phyloP scores from a whole-genome alignment of 495 filamentous ascomycete genomes.

The Antarctomyces pellizariae region DNA sequence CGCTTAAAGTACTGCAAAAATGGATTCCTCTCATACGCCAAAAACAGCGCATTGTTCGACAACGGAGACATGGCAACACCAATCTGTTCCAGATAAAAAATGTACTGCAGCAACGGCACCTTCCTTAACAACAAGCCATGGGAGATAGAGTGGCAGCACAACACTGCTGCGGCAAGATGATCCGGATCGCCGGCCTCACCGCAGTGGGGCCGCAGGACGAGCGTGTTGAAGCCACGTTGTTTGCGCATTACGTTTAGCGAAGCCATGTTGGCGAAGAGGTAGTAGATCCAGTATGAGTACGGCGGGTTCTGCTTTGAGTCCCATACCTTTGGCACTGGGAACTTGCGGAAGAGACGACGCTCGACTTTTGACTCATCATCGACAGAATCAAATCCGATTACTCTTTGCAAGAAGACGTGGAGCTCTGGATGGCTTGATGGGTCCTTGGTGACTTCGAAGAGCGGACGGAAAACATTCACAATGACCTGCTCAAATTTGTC shows the following conservation, averaged over 20 bases:
- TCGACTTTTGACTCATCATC: slow-evolving; percentile 97
- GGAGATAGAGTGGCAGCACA: slow-evolving; percentile 94
- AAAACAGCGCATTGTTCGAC: slow-evolving; percentile 90
- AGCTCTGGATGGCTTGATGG: slow-evolving; percentile 75
- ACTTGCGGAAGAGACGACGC: slow-evolving; percentile 76
- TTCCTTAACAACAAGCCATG: slow-evolving; percentile 86
- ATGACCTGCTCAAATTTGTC: slow-evolving; percentile 76
- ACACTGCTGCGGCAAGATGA: slow-evolving; percentile 73
- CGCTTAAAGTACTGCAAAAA: slow-evolving; percentile 87
- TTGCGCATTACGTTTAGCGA: slow-evolving; percentile 85
- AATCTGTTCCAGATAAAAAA: slow-evolving; percentile 95
- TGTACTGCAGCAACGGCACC: slow-evolving; percentile 83
- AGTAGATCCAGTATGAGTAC: slow-evolving; percentile 98
- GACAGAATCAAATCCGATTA: slow-evolving; percentile 91
- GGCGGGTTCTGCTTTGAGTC: slow-evolving; percentile 83
- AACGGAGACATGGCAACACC: slow-evolving; percentile 97
- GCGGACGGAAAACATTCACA: slow-evolving; percentile 73
- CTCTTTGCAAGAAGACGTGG: slow-evolving; percentile 82
- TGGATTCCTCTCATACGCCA: slow-evolving; percentile 93
- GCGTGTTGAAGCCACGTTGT: slow-evolving; percentile 83
- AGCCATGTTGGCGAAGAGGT: slow-evolving; percentile 81
- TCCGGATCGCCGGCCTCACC: slow-evolving; percentile 94
- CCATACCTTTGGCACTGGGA: slow-evolving; percentile 75
- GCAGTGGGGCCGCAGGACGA: slow-evolving; percentile 80
- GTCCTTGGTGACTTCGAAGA: slow-evolving; percentile 85